These are phyloP conservation scores for Kurtzmaniella natalensis DNA, from an alignment of 1,139 yeast genomes.

Conservation along the genomic window DNA sequence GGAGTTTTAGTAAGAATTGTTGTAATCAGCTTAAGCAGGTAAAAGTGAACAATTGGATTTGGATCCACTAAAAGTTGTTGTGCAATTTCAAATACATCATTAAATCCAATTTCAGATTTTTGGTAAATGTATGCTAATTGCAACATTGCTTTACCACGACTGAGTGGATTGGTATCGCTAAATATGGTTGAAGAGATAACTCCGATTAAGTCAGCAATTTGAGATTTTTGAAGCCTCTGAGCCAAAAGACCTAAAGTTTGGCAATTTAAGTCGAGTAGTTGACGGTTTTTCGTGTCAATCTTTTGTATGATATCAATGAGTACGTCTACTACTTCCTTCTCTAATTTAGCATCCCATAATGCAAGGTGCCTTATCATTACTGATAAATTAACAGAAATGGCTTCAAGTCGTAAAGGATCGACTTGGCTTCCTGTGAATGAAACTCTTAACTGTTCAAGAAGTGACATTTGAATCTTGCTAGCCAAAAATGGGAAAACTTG, in stretches of 20 bases:
- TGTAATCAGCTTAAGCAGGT: conserved; percentile 60
- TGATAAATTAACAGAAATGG: conserved; percentile 58
- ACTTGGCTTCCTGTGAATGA: conserved; percentile 22
- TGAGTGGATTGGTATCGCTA: conserved; percentile 46
- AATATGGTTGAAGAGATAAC: conserved; percentile 18
- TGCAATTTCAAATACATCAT: conserved; percentile 51
- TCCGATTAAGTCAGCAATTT: conserved; percentile 55
- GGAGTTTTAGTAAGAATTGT: conserved; percentile 53
- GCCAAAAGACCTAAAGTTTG: conserved; percentile 59
- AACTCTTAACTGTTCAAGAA: conserved; percentile 72
- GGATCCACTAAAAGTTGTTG: conserved; percentile 70
- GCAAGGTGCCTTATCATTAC: conserved; percentile 42
- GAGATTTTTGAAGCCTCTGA: conserved; percentile 15
- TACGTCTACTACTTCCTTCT: conserved; percentile 43
- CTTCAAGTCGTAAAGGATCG: conserved; percentile 37
- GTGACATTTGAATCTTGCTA: conserved; percentile 78
- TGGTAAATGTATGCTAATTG: conserved; percentile 59
- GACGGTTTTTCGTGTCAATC: conserved; percentile 35
- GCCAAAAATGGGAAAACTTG: conserved; percentile 68
- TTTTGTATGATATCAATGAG: conserved; percentile 56
- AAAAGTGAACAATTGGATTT: conserved; percentile 76
- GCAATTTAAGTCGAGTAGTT: conserved; percentile 51
- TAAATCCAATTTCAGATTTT: conserved; percentile 27
- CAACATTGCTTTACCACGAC: conserved; percentile 62
- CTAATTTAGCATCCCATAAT: conserved; percentile 19